phyloP scores from a whole-genome alignment of 495 filamentous ascomycete species.

The Neurospora sp. region DNA sequence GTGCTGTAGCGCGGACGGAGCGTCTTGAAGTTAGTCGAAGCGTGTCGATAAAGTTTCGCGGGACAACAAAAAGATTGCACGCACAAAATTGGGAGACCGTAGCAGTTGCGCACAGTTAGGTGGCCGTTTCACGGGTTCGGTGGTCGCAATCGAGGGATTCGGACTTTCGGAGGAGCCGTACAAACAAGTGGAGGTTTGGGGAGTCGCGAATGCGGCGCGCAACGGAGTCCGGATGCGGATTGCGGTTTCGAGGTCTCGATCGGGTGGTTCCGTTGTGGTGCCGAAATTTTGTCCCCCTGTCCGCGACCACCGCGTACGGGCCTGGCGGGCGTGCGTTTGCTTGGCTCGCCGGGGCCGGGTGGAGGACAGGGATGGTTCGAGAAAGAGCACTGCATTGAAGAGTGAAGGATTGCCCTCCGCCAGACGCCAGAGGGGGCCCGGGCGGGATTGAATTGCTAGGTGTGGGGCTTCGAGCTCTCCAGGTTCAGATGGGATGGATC shows the following conservation, averaged over 20 bases:
- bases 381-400: background rate
- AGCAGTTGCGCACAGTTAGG: background rate
- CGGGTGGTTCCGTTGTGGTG: background rate
- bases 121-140: background rate
- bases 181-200: background rate
- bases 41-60: background rate
- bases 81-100: background rate
- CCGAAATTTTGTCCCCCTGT: background rate
- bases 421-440: background rate
- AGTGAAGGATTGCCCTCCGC: background rate
- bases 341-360: background rate
- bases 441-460: no score
- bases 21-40: background rate
- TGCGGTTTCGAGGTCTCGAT: background rate
- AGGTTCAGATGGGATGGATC: slow-evolving; percentile 1
- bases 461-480: background rate
- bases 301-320: background rate
- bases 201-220: background rate
- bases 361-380: background rate
- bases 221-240: background rate
- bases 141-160: background rate
- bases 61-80: background rate
- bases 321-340: background rate
- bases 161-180: background rate
- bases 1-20: background rate